A percentile compares a stretch with the other conserved stretches of the same genome.
Conservation (phyloP, 225 moss, liverwort and hornwort genomes). For the Thuidium tamariscinum region DNA sequence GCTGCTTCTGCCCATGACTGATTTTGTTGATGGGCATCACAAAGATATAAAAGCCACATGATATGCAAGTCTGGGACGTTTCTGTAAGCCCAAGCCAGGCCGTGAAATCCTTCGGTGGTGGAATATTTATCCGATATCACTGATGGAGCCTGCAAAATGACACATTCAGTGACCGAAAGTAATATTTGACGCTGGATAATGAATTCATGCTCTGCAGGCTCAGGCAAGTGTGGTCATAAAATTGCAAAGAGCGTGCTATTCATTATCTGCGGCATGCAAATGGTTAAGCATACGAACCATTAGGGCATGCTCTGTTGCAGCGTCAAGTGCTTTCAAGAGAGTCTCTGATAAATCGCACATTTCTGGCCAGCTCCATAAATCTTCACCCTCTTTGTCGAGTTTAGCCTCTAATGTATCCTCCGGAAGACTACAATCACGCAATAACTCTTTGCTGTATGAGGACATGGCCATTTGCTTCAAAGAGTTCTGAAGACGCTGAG, state of each 20-base stretch:
- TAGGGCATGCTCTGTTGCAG: slow-evolving; percentile 92
- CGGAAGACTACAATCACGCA: slow-evolving; percentile 69
- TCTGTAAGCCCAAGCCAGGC: slow-evolving; percentile 94
- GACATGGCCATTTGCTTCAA: slow-evolving; percentile 64
- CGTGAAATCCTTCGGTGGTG: slow-evolving; percentile 92
- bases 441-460: slow-evolving; percentile 42
- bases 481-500: slow-evolving; percentile 76
- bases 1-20: slow-evolving; percentile 99
- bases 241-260: neutral
- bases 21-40: slow-evolving; percentile 97
- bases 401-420: slow-evolving; percentile 65
- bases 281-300: slow-evolving; percentile 31
- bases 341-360: slow-evolving; percentile 72
- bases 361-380: slow-evolving; percentile 85
- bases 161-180: neutral
- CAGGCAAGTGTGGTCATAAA: neutral
- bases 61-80: slow-evolving; percentile 98
- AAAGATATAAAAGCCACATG: slow-evolving; percentile 98
- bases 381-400: slow-evolving; percentile 43
- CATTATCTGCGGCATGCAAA: neutral
- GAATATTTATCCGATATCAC: slow-evolving; percentile 85
- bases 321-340: slow-evolving; percentile 83
- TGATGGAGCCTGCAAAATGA: slow-evolving; percentile 57
- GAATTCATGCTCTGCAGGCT: neutral
- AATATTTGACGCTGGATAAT: neutral